A percentile compares a stretch with the other conserved stretches of the same genome.
Evolutionary conservation across 495 filamentous ascomycete genomes (phyloP).

Genomic region (Bombardia bombarda): DNA sequence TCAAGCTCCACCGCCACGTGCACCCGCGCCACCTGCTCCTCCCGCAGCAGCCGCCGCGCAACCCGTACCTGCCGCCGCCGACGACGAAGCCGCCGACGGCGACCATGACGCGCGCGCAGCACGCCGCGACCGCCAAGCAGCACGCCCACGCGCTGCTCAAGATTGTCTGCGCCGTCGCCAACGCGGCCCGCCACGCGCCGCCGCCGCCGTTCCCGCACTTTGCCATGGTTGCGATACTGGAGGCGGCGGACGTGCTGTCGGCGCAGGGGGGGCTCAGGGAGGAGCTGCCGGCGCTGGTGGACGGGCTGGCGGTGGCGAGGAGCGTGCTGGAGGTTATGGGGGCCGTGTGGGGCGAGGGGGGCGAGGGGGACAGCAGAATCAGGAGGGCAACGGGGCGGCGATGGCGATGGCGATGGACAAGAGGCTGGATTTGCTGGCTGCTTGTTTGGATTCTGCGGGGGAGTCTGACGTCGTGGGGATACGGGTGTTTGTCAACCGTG

Average conservation of each 20-base stretch:
- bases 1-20: conserved; percentile 56
- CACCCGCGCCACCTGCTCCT: conserved; percentile 8
- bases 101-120: neutral
- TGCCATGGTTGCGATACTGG: conserved; percentile 20
- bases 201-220: conserved; percentile 14
- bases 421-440: conserved; percentile 13
- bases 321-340: conserved; percentile 13
- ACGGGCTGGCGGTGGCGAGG: conserved; percentile 13
- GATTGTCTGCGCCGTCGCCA: conserved; percentile 12
- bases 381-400: no score
- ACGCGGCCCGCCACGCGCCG: conserved; percentile 4
- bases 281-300: conserved; percentile 14
- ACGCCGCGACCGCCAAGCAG: conserved; percentile 10
- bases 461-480: conserved; percentile 1
- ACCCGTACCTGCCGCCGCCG: no score
- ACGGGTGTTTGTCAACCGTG: conserved; percentile 6
- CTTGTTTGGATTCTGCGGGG: neutral
- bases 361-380: conserved; percentile 9
- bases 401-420: conserved; percentile 16
- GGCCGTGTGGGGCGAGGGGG: conserved; percentile 16
- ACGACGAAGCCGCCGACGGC: no score
- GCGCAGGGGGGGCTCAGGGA: conserved; percentile 15
- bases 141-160: conserved; percentile 16
- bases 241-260: conserved; percentile 20
- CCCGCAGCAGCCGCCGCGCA: no score